Base-by-base conservation (phyloP, 768 basidiomycete genomes). In the Amanita molliuscula region DNA sequence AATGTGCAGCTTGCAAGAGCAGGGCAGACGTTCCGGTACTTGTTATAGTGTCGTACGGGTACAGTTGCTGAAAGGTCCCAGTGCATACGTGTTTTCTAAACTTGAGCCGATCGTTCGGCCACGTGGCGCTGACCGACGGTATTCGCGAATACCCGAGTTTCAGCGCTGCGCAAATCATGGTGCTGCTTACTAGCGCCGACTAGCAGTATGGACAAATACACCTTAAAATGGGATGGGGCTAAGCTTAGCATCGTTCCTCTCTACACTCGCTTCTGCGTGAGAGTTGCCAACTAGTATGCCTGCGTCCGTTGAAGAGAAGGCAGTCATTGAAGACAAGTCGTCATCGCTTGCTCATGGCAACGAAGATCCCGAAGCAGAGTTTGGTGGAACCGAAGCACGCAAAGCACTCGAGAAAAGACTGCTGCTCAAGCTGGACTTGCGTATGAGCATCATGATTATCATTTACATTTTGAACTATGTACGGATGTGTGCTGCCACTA, bases 401-500 rank as follows among this genome's bases (percentile, higher is more conserved):
- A 66, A 60, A 54, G 61, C 37, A 28, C 64, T 82, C 15, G 81
- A 82, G 62, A 71, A 65, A 54, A 75, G 68, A 54, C 66, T 83
- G 11, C 56, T 81, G 45, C 60, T 66, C 55, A 82, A 82, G 58
- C 54, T 84, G 41, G 79, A 82, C 56, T 52, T 73, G 33, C 68
- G 78, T 23, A 77, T 80, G 76, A 70, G 71, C 38, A 73, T 79
- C 43, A 56, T 79, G 53, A 64, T 78, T 25, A 45, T 74, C 33
- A 75, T 77, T 48, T 76, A 77, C 56, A 75, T 77, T 50, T 53
- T 77, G 35, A 76, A 77, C 53, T 76, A 73, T 65, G 67, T 70
- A 62, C 56, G 38, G 11, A 3, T 45, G 16, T 38, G 16, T 29
- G 42, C 21, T 51, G 41, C 51, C 16, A n/a, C n/a, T n/a, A 35